Evolutionary conservation across 768 basidiomycete genomes (phyloP), one percentile per base, ranked within the genome.

Genomic region (Candolleomyces efflorescens): DNA sequence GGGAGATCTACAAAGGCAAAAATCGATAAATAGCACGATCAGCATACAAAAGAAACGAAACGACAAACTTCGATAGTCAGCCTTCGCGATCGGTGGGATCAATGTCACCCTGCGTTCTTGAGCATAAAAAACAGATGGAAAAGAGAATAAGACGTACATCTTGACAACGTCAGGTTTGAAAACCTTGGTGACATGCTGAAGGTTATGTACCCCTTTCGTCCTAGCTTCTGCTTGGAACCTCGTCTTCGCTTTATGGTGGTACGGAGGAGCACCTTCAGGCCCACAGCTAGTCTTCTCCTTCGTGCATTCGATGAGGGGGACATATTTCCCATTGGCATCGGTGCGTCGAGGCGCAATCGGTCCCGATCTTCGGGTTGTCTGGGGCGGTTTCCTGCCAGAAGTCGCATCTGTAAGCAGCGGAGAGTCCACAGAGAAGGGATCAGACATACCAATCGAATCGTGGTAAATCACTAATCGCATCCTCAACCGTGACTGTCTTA

Each of bases 401-500:
- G 32, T 32, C 5, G 5, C 11, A 7, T 11, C 32, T 2, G 7
- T 12, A 54, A 20, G 17, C 47, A 17, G 43, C 20, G n/a, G 17
- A 38, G 47, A 39, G 41, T 12, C n/a, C n/a, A n/a, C n/a, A n/a
- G n/a, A 54, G 51, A 38, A 46, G 4, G 51, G n/a, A 59, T 22
- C 22, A 2, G 18, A 60, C 74, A 9, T 65, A 90, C 91, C 89
- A 92, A 56, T 93, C 86, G 67, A 87, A 93, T 3, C 69, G 77
- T 2, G 82, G 84, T 9, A 93, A 73, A 66, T 93, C 91, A 2
- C 78, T 73, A 50, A 92, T 90, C 1, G 90, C 89, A 65, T 91
- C 89, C 20, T 81, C 78, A 43, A 91, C 79, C 0, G 82, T 81
- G 20, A 91, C 82, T 61, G 74, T 74, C 7, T 71, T 73, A 65